Percentiles rank a stretch among this genome's conserved stretches.
Conservation (phyloP, 371 early-diverging fungal genomes). For the Rhizomucor miehei region DNA sequence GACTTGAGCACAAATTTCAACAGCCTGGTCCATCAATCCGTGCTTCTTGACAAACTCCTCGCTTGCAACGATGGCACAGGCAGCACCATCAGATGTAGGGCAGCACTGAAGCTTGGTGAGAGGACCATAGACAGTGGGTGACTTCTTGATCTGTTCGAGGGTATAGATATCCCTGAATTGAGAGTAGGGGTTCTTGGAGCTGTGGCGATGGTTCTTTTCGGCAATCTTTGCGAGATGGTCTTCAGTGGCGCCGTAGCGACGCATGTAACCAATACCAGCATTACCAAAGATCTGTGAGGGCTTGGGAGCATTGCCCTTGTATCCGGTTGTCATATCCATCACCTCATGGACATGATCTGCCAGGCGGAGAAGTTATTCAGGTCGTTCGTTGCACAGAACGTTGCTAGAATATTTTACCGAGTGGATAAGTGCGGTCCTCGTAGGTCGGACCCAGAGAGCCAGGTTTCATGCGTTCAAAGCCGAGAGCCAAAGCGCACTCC, state of each 20-base stretch:
- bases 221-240: conserved; percentile 69
- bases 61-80: conserved; percentile 64
- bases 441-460: conserved; percentile 59
- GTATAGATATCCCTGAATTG: conserved; percentile 74
- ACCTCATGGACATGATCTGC: conserved; percentile 53
- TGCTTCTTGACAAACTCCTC: conserved; percentile 68
- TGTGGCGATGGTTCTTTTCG: conserved; percentile 76
- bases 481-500: conserved; percentile 77
- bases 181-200: conserved; percentile 74
- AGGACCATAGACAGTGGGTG: conserved; percentile 67
- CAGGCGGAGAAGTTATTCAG: background rate
- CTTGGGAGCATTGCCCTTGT: conserved; percentile 56
- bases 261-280: conserved; percentile 73
- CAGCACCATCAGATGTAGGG: conserved; percentile 80
- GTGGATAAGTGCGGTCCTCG: conserved; percentile 64
- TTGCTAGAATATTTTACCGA: conserved; percentile 33
- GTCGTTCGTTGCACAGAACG: background rate
- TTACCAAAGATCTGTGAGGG: conserved; percentile 78
- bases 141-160: conserved; percentile 63
- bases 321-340: conserved; percentile 59
- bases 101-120: conserved; percentile 78
- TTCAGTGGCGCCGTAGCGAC: conserved; percentile 59
- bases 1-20: conserved; percentile 67
- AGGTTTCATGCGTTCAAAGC: conserved; percentile 75
- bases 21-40: conserved; percentile 64